Percentiles rank a stretch among this genome's conserved stretches.
Conservation (phyloP, 768 basidiomycete species). For the Russula abietina region DNA sequence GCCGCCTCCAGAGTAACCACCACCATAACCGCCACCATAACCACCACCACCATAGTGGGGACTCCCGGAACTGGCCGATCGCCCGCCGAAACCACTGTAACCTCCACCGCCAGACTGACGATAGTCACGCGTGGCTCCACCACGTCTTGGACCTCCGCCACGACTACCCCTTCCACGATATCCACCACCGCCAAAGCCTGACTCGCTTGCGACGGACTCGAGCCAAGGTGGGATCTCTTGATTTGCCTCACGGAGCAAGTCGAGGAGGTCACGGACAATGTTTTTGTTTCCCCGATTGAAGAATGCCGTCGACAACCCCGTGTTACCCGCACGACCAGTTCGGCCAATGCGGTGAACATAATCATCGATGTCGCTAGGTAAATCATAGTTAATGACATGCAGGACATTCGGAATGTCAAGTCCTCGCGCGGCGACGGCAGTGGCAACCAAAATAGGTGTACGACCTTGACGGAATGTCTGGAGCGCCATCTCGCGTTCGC, state of each 20-base stretch:
- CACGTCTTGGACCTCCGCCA: constrained; percentile 49
- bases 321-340: constrained; percentile 98
- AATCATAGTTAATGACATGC: constrained; percentile 97
- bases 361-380: constrained; percentile 97
- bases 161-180: constrained; percentile 49
- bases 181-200: constrained; percentile 56
- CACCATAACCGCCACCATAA: constrained; percentile 29
- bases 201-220: constrained; percentile 78
- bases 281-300: constrained; percentile 91
- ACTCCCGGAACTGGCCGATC: constrained; percentile 31
- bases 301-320: constrained; percentile 92
- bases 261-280: constrained; percentile 86
- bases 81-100: constrained; percentile 30
- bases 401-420: constrained; percentile 99
- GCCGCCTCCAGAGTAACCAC: constrained; percentile 26
- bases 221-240: constrained; percentile 92
- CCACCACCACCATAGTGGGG: constrained; percentile 30
- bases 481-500: constrained; percentile 93
- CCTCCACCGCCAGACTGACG: constrained; percentile 37
- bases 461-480: constrained; percentile 93
- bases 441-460: constrained; percentile 95
- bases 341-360: constrained; percentile 98
- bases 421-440: constrained; percentile 97
- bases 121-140: constrained; percentile 47
- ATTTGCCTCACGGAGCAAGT: constrained; percentile 92